Percentiles rank a stretch among this genome's conserved stretches.
These are phyloP conservation scores for Globisporangium orthogonon DNA, from an alignment of 352 stramenopile genomes.

Conservation along the genomic window DNA sequence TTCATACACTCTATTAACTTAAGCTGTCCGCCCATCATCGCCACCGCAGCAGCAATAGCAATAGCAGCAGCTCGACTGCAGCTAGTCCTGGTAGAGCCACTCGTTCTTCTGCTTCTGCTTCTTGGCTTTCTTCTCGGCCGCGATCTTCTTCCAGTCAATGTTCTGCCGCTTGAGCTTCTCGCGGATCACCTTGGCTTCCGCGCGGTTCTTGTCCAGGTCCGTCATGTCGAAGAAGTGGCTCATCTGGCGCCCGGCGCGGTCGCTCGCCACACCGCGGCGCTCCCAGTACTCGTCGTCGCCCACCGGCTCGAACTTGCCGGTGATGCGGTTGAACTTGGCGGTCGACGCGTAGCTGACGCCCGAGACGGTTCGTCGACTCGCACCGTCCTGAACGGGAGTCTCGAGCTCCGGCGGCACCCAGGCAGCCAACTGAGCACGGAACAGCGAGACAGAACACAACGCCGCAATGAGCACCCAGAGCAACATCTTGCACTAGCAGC, in stretches of 20 bases:
- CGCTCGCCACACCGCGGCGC: slow-evolving; percentile 39
- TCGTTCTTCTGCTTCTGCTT: slow-evolving; percentile 83
- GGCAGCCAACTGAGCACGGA: slow-evolving; percentile 43
- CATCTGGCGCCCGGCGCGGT: slow-evolving; percentile 79
- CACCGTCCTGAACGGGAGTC: slow-evolving; percentile 12
- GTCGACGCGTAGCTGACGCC: slow-evolving; percentile 57
- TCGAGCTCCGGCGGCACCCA: slow-evolving; percentile 63
- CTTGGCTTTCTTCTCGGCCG: slow-evolving; percentile 81
- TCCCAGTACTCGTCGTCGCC: slow-evolving; percentile 66
- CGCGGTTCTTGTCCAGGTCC: slow-evolving; percentile 75
- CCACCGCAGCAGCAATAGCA: too few relatives aligned
- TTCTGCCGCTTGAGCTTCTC: slow-evolving; percentile 81
- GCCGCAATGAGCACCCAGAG: not conserved
- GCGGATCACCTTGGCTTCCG: slow-evolving; percentile 66
- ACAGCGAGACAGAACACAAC: not conserved
- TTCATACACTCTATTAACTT: not conserved
- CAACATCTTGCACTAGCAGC: not conserved
- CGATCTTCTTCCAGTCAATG: slow-evolving; percentile 85
- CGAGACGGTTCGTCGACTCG: slow-evolving; percentile 34
- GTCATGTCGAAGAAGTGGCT: slow-evolving; percentile 83
- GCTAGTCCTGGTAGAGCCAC: slow-evolving; percentile 78
- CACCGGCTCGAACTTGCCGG: slow-evolving; percentile 65
- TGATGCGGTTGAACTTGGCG: slow-evolving; percentile 79
- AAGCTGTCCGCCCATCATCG: not conserved
- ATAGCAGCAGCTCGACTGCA: not conserved